Conservation (phyloP, 208 protist species). For the Vickermania spadyakhi region DNA sequence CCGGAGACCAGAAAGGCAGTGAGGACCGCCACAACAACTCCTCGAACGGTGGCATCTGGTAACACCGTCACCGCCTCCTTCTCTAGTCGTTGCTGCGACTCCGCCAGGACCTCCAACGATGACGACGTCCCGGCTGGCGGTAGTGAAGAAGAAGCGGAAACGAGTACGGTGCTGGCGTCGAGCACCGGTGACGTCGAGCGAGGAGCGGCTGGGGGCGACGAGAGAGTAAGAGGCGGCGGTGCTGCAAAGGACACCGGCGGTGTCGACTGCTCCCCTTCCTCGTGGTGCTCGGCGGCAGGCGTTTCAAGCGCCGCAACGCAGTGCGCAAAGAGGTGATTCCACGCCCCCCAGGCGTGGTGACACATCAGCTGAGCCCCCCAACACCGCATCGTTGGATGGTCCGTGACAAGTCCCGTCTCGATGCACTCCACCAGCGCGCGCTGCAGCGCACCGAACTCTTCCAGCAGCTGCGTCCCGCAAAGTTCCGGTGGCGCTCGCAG, state of each 20-base stretch:
- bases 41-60: too few species aligned
- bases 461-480: constrained; percentile 39
- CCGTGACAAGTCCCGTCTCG: constrained; percentile 48
- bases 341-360: constrained; percentile 27
- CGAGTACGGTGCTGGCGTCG: too few species aligned
- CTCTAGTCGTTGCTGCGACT: too few species aligned
- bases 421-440: constrained; percentile 77
- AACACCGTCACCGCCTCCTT: too few species aligned
- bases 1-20: too few species aligned
- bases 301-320: neutral
- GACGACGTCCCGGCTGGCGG: too few species aligned
- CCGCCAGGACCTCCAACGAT: too few species aligned
- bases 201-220: too few species aligned
- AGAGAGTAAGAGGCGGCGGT: too few species aligned
- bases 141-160: too few species aligned
- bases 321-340: neutral
- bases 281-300: neutral
- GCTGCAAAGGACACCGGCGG: neutral
- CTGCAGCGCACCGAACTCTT: constrained; percentile 25
- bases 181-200: too few species aligned
- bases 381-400: constrained; percentile 14
- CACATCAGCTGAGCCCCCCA: constrained; percentile 49
- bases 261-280: neutral
- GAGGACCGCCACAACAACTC: too few species aligned
- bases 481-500: constrained; percentile 36